Conservation (phyloP, 352 stramenopile species). For the Phytopythium ostracodes region DNA sequence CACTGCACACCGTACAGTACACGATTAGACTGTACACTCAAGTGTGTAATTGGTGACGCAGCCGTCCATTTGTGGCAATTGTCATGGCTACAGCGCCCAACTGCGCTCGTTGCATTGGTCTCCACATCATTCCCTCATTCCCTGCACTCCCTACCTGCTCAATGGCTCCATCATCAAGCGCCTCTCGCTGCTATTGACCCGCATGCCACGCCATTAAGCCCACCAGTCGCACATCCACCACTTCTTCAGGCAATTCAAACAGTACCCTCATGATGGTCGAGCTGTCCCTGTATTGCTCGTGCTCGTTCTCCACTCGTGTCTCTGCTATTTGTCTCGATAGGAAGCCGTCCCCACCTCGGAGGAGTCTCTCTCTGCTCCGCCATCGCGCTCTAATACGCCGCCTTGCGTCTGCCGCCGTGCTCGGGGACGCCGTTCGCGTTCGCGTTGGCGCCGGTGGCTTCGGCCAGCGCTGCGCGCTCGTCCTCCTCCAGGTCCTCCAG, state of each 20-base stretch:
- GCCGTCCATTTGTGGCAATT: too few relatives aligned
- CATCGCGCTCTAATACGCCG: background rate
- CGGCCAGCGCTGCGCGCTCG: constrained; percentile 3
- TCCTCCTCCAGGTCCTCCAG: constrained; percentile 7
- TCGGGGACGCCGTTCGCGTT: background rate
- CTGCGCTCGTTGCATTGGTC: too few relatives aligned
- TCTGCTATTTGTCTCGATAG: background rate
- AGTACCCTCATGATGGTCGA: background rate
- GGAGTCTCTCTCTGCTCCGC: background rate
- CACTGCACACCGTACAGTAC: background rate
- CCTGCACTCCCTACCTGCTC: too few relatives aligned
- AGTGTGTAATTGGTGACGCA: background rate
- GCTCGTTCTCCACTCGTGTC: background rate
- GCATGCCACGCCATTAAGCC: background rate
- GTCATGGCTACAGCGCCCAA: background rate
- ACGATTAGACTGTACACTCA: background rate
- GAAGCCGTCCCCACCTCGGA: background rate
- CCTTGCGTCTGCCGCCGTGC: background rate
- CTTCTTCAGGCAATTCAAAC: background rate
- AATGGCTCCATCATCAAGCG: background rate
- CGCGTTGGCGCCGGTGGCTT: background rate
- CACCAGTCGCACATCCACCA: background rate
- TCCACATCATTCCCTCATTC: too few relatives aligned
- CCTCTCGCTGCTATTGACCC: background rate
- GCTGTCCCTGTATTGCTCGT: background rate